Conservation (phyloP, 2,329 filamentous ascomycete genomes). For the Biscogniauxia sp. region DNA sequence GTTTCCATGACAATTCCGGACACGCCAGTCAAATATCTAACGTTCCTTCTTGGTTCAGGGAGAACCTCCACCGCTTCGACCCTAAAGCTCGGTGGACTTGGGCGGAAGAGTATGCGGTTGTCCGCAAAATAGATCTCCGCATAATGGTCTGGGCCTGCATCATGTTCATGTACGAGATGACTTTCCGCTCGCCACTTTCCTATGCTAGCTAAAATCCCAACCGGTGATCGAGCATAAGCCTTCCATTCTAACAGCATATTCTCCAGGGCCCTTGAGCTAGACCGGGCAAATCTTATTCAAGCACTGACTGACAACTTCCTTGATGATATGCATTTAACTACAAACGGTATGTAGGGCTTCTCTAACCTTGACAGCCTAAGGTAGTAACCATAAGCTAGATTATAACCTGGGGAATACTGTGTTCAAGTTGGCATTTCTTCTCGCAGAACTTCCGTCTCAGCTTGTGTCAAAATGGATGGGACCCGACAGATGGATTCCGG, state of each 20-base stretch:
- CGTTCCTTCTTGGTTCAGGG: constrained; percentile 14
- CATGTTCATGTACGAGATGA: constrained; percentile 39
- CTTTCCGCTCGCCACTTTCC: constrained; percentile 16
- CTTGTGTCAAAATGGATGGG: constrained; percentile 51
- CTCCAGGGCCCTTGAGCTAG: constrained; percentile 40
- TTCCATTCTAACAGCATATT: neutral
- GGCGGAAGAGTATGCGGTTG: constrained; percentile 30
- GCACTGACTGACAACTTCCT: constrained; percentile 49
- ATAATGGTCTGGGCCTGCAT: constrained; percentile 47
- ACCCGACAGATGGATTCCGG: constrained; percentile 23
- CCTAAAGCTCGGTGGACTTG: constrained; percentile 33
- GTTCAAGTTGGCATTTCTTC: constrained; percentile 50
- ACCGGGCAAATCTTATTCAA: constrained; percentile 43
- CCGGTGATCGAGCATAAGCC: neutral
- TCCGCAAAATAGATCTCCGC: constrained; percentile 30
- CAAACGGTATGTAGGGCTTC: constrained; percentile 35
- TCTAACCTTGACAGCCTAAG: neutral
- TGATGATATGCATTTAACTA: constrained; percentile 38
- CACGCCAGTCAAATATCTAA: neutral
- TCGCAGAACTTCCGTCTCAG: constrained; percentile 58
- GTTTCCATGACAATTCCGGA: neutral
- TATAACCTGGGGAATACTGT: constrained; percentile 54
- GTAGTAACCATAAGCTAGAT: constrained; percentile 24
- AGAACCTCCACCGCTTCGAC: constrained; percentile 33
- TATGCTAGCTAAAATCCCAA: neutral